phyloP scores from a whole-genome alignment of 1,284 basidiomycete species.

The Pseudozyma tsukubaensis region DNA sequence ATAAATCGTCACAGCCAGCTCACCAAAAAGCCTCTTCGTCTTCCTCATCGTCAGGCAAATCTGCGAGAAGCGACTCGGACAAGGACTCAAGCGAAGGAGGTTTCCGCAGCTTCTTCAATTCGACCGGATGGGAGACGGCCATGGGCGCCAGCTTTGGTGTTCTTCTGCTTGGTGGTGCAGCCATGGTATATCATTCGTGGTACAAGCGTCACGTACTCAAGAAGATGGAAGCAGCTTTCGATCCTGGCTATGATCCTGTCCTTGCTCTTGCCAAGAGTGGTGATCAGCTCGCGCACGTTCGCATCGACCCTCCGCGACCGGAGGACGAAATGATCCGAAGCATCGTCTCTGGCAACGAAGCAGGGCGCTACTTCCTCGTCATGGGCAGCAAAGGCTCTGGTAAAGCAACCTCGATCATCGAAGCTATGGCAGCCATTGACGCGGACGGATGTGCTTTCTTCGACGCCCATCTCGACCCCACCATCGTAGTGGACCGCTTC shows the following conservation, averaged over 20 bases:
- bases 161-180: slow-evolving; percentile 58
- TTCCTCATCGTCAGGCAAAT: slow-evolving; percentile 9
- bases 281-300: slow-evolving; percentile 55
- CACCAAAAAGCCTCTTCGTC: slow-evolving; percentile 11
- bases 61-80: slow-evolving; percentile 14
- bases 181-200: slow-evolving; percentile 59
- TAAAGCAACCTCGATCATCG: slow-evolving; percentile 60
- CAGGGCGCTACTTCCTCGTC: slow-evolving; percentile 61
- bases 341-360: slow-evolving; percentile 61
- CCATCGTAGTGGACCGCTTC: slow-evolving; percentile 63
- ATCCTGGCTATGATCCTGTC: slow-evolving; percentile 63
- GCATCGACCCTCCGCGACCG: slow-evolving; percentile 47
- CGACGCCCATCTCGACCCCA: slow-evolving; percentile 58
- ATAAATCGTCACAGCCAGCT: neutral
- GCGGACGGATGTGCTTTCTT: slow-evolving; percentile 65
- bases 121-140: slow-evolving; percentile 63
- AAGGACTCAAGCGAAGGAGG: slow-evolving; percentile 22
- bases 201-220: slow-evolving; percentile 60
- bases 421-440: slow-evolving; percentile 58
- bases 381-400: slow-evolving; percentile 63
- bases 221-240: slow-evolving; percentile 64
- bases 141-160: slow-evolving; percentile 64
- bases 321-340: slow-evolving; percentile 60
- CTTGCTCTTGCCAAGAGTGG: slow-evolving; percentile 55
- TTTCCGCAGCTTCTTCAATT: slow-evolving; percentile 57